Percentiles rank a stretch among this genome's conserved stretches.
Conservation (phyloP, 2,329 filamentous ascomycete species). For the Clonostachys rosea region DNA sequence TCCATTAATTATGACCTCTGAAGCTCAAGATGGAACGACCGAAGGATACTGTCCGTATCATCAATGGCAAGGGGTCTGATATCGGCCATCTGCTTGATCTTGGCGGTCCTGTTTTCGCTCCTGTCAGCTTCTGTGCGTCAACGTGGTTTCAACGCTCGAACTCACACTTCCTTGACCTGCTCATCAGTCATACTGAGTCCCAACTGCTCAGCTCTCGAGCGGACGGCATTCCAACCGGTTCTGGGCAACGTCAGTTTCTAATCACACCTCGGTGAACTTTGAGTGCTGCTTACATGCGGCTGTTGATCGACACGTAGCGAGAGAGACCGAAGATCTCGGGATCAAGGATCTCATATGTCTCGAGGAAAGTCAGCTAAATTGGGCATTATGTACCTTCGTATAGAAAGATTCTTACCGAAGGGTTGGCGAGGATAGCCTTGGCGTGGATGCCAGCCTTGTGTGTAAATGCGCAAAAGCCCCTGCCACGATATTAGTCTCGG, state of each 20-base stretch:
- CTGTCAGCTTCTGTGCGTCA: no score
- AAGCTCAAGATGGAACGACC: constrained; percentile 56
- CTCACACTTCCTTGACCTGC: constrained; percentile 24
- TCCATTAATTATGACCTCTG: background rate
- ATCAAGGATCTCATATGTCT: constrained; percentile 4
- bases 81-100: constrained; percentile 88
- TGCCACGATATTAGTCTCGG: background rate
- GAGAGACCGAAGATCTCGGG: background rate
- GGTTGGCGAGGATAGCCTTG: constrained; percentile 18
- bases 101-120: constrained; percentile 23
- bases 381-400: no score
- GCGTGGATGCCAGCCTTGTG: constrained; percentile 28
- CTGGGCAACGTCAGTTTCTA: constrained; percentile 43
- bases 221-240: constrained; percentile 85
- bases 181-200: constrained; percentile 17
- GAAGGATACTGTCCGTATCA: constrained; percentile 81
- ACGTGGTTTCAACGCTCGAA: background rate
- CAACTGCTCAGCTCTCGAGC: constrained; percentile 72
- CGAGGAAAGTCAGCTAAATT: constrained; percentile 5
- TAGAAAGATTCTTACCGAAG: background rate
- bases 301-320: constrained; percentile 6
- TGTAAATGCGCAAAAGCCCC: constrained; percentile 10
- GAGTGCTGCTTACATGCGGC: background rate
- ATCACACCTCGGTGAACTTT: background rate
- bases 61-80: constrained; percentile 81